These are phyloP conservation scores for Tympanopsis confertula DNA, from an alignment of 2,329 filamentous ascomycete species.

Conservation along the genomic window DNA sequence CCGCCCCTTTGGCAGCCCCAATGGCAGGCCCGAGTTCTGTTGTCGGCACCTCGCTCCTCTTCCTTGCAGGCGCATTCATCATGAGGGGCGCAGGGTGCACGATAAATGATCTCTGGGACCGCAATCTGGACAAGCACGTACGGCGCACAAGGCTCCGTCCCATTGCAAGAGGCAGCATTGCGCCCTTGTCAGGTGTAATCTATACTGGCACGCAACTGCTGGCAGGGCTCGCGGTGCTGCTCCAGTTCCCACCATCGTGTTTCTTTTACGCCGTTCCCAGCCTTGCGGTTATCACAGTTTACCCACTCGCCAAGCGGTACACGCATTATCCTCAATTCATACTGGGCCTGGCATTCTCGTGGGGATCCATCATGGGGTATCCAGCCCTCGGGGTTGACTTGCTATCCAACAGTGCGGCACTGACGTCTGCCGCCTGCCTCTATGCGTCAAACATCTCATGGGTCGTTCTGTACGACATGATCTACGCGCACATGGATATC, in stretches of 20 bases:
- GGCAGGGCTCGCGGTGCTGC: slow-evolving; percentile 58
- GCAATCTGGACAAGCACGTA: slow-evolving; percentile 74
- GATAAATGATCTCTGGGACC: slow-evolving; percentile 85
- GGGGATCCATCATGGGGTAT: slow-evolving; percentile 84
- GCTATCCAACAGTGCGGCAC: slow-evolving; percentile 47
- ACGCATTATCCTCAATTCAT: slow-evolving; percentile 81
- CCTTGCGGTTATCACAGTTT: slow-evolving; percentile 59
- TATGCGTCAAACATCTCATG: slow-evolving; percentile 73
- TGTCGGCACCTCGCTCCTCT: slow-evolving; percentile 54
- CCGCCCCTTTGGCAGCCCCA: slow-evolving; percentile 56
- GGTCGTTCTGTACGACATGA: slow-evolving; percentile 85
- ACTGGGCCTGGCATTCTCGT: slow-evolving; percentile 75
- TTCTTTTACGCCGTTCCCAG: slow-evolving; percentile 70
- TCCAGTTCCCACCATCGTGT: slow-evolving; percentile 65
- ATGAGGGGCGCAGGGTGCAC: slow-evolving; percentile 84
- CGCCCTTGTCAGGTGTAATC: slow-evolving; percentile 54
- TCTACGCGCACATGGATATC: slow-evolving; percentile 87
- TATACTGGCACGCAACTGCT: slow-evolving; percentile 68
- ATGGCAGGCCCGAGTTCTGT: slow-evolving; percentile 49
- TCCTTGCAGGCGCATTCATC: slow-evolving; percentile 65
- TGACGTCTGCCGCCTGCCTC: slow-evolving; percentile 55
- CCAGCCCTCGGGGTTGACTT: slow-evolving; percentile 71
- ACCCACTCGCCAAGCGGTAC: slow-evolving; percentile 74
- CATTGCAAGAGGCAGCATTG: slow-evolving; percentile 68
- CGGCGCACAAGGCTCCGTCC: slow-evolving; percentile 65